These are phyloP conservation scores for Polygonum aviculare DNA, from an alignment of 148 eudicot species.

Conservation along the genomic window DNA sequence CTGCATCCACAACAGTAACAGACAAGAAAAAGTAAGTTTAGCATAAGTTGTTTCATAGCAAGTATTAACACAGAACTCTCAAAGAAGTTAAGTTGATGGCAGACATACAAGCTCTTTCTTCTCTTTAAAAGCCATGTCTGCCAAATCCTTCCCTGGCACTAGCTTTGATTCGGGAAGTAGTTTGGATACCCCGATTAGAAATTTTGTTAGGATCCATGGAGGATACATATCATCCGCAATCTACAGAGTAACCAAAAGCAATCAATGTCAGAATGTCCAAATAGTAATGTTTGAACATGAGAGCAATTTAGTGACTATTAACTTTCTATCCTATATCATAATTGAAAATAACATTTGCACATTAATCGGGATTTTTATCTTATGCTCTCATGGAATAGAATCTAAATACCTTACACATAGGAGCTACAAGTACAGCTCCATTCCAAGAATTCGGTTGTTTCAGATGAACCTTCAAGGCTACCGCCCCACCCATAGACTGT, in stretches of 20 bases:
- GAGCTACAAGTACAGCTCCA: constrained; percentile 60
- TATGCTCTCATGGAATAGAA: too few relatives aligned
- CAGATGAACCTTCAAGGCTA: constrained; percentile 48
- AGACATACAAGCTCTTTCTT: constrained; percentile 58
- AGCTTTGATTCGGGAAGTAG: constrained; percentile 73
- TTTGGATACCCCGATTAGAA: constrained; percentile 68
- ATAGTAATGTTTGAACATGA: not conserved
- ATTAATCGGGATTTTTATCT: too few relatives aligned
- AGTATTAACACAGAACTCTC: not conserved
- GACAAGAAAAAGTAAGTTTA: not conserved
- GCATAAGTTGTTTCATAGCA: not conserved
- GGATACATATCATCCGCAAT: constrained; percentile 94
- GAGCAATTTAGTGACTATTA: not conserved
- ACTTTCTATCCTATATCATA: too few relatives aligned
- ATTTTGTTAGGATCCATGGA: constrained; percentile 51
- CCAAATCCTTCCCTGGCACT: constrained; percentile 74
- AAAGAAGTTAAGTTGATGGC: not conserved
- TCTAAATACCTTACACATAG: constrained; percentile 47
- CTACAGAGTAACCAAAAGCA: constrained; percentile 26
- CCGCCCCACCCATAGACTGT: constrained; percentile 71
- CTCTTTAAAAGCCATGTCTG: constrained; percentile 83
- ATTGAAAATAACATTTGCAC: too few relatives aligned
- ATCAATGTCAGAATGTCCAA: not conserved
- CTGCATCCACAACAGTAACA: constrained; percentile 24
- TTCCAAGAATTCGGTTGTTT: constrained; percentile 48